phyloP scores from a whole-genome alignment of 2,329 filamentous ascomycete species.

The Aspergillus phoenicis region DNA sequence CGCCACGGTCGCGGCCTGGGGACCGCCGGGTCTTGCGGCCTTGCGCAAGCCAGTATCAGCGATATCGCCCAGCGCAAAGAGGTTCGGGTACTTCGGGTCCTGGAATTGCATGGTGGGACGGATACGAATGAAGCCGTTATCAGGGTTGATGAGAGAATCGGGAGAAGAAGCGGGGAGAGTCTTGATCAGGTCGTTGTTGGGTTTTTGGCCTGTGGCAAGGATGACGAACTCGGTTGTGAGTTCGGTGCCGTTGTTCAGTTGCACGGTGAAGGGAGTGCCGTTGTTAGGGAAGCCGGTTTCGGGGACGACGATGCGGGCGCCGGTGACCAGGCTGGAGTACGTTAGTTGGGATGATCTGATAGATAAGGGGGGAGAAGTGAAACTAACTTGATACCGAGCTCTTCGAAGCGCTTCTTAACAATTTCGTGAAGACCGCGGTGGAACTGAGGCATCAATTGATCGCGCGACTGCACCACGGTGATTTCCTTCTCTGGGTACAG shows the following conservation, averaged over 20 bases:
- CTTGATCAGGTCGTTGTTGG: constrained; percentile 47
- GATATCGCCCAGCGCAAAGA: constrained; percentile 42
- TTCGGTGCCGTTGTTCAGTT: constrained; percentile 34
- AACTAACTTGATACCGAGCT: constrained; percentile 32
- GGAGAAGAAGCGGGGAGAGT: constrained; percentile 30
- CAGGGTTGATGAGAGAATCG: constrained; percentile 34
- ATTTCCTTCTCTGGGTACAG: constrained; percentile 52
- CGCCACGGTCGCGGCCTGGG: constrained; percentile 36
- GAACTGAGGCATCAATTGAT: constrained; percentile 39
- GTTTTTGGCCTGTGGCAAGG: constrained; percentile 52
- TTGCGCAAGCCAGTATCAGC: constrained; percentile 41
- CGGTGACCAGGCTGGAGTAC: constrained; percentile 29
- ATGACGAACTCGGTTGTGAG: constrained; percentile 47
- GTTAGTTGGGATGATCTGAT: background rate
- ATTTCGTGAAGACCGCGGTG: constrained; percentile 34
- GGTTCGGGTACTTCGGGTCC: constrained; percentile 33
- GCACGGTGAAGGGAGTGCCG: constrained; percentile 28
- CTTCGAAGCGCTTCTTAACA: constrained; percentile 36
- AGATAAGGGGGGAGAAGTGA: too few species aligned
- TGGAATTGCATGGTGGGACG: constrained; percentile 38
- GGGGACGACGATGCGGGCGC: constrained; percentile 33
- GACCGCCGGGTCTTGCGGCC: constrained; percentile 36
- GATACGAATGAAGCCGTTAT: constrained; percentile 39
- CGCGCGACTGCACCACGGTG: constrained; percentile 52
- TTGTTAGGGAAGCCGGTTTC: constrained; percentile 30